Evolutionary conservation across 345 rosid species (phyloP).

Genomic region (Brassica napus): DNA sequence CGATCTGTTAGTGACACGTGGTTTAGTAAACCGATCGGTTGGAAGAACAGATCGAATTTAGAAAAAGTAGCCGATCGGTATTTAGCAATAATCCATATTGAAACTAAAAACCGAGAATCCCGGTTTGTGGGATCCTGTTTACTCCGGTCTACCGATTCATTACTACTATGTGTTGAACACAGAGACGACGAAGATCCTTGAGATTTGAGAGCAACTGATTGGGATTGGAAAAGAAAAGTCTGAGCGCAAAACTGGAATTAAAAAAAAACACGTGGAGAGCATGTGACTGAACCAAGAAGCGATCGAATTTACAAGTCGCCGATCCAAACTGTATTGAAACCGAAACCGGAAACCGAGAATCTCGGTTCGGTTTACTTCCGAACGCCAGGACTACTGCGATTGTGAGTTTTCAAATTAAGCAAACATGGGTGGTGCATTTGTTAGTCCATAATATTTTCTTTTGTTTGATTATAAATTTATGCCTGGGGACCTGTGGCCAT

Average conservation of each 20-base stretch:
- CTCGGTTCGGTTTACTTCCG: too few relatives aligned
- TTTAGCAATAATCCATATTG: background rate
- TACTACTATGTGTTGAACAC: too few relatives aligned
- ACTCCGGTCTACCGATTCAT: background rate
- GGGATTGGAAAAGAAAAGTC: background rate
- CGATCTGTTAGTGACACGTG: slow-evolving; percentile 19
- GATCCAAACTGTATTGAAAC: background rate
- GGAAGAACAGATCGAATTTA: background rate
- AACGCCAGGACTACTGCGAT: background rate
- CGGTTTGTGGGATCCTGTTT: background rate
- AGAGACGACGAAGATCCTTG: too few relatives aligned
- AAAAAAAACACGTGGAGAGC: background rate
- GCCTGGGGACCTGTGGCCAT: background rate
- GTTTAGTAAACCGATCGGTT: background rate
- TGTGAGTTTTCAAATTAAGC: background rate
- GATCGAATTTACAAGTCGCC: background rate
- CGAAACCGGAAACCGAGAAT: background rate
- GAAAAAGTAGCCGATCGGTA: background rate
- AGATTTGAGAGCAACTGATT: too few relatives aligned
- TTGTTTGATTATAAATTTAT: background rate
- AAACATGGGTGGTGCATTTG: background rate
- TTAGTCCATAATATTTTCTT: background rate
- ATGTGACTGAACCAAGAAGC: background rate
- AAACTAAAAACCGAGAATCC: background rate
- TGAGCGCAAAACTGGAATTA: background rate